Base-by-base conservation (phyloP, 2,329 filamentous ascomycete genomes). In the Penicillium italicum region DNA sequence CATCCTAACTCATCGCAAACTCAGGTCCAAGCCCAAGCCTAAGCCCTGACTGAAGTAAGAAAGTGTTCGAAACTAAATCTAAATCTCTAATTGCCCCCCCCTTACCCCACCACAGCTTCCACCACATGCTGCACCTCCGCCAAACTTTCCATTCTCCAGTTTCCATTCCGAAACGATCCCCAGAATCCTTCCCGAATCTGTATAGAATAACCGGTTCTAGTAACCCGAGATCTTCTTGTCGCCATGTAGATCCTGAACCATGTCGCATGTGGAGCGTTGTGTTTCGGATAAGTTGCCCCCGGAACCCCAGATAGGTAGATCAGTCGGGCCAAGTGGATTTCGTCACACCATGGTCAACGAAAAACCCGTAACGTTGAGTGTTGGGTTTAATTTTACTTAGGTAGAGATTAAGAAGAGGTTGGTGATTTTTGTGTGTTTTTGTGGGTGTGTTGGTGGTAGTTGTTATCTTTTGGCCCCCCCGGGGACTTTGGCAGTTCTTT, bases 251-350 rank as follows among this genome's bases (percentile, higher is more conserved):
- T 37, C 44, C 12, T 38, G 34, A 38, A 28, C 16, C 12, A 30
- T 49, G 2, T 28, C 46, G 24, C 16, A 30, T 48, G 16, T 48
- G 22, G 18, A 22, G 26, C 14, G 20, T 24, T 11, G 3, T 22
- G 26, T 16, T 55, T 55, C 53, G 53, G 53, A 55, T 51, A 55
- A 55, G 26, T 55, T 55, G 53, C 53, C 53, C 20, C 43, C 24
- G 16, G 40, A 42, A 42, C 40, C 40, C 31, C 31, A 20, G 28
- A 41, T 40, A 41, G 26, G 46, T 55, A 33, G 45, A 55, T 55
- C 46, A 40, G 52, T 51, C 46, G 53, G 53, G 49, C 24, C 3
- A 40, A 34, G 53, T 55, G 53, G 53, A 45, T 45, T 44, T 47
- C 3, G 46, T 55, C 41, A 51, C 51, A 54, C 40, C 36, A 49